Evolutionary conservation across 345 rosid genomes (phyloP).

Genomic region (Eucalyptus tenuipes): DNA sequence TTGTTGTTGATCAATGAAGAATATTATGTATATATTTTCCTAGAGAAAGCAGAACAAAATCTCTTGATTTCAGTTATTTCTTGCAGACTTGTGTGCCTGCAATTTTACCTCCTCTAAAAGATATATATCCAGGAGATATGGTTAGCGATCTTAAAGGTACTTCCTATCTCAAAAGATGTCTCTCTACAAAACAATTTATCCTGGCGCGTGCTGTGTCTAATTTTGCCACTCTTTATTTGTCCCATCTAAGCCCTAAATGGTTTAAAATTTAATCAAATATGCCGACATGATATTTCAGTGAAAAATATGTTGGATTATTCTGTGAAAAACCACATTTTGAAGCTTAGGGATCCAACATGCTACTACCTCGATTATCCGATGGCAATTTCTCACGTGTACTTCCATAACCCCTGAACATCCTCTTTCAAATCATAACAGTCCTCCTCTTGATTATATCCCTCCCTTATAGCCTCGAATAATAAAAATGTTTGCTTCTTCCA

Average conservation of each 20-base stretch:
- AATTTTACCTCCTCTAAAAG: constrained; percentile 65
- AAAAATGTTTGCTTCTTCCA: not conserved
- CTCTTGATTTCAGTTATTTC: not conserved
- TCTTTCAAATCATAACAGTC: not conserved
- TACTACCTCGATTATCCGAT: not conserved
- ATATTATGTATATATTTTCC: not conserved
- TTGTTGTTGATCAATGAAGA: not conserved
- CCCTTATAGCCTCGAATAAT: not conserved
- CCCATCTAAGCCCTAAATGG: not conserved
- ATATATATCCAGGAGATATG: constrained; percentile 52
- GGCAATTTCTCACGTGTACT: not conserved
- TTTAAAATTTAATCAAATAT: not conserved
- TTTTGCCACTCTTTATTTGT: not conserved
- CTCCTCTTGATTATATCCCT: not conserved
- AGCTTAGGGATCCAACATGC: not conserved
- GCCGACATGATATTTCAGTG: not conserved
- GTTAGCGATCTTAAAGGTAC: constrained; percentile 36
- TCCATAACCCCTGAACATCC: not conserved
- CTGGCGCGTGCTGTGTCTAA: not conserved
- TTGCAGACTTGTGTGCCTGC: constrained; percentile 77
- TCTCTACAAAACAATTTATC: not conserved
- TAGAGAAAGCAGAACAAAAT: not conserved
- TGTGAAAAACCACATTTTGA: not conserved
- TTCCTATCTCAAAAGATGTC: not conserved
- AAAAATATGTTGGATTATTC: not conserved